Evolutionary conservation across 2,329 filamentous ascomycete species (phyloP).

Genomic region (Arthrobotrys musiformis): DNA sequence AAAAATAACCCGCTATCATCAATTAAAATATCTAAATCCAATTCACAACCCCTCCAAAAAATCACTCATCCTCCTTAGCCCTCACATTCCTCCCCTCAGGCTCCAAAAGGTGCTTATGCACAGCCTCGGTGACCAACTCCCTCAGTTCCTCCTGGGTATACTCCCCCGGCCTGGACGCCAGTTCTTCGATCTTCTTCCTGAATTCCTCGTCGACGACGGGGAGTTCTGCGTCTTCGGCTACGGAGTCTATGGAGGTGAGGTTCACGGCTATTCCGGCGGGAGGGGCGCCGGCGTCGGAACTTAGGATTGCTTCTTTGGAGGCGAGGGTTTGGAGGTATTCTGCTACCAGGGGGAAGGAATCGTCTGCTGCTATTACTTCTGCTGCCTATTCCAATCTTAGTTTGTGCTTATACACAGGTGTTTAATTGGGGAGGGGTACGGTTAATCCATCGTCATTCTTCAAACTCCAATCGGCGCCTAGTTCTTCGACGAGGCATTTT

Average conservation of each 20-base stretch:
- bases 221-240: slow-evolving; percentile 70
- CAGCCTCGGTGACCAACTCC: slow-evolving; percentile 80
- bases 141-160: slow-evolving; percentile 86
- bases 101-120: slow-evolving; percentile 71
- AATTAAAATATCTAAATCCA: not conserved
- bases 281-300: slow-evolving; percentile 64
- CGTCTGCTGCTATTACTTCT: slow-evolving; percentile 82
- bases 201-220: slow-evolving; percentile 82
- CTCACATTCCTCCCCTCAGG: slow-evolving; percentile 74
- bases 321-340: slow-evolving; percentile 71
- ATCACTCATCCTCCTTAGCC: slow-evolving; percentile 65
- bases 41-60: not conserved
- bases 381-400: slow-evolving; percentile 58
- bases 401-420: not conserved
- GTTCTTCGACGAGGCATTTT: slow-evolving; percentile 81
- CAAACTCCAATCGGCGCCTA: slow-evolving; percentile 74
- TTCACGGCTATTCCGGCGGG: slow-evolving; percentile 82
- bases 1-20: slow-evolving; percentile 11
- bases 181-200: slow-evolving; percentile 83
- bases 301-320: slow-evolving; percentile 60
- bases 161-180: slow-evolving; percentile 80
- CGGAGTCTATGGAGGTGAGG: slow-evolving; percentile 77
- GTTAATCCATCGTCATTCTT: slow-evolving; percentile 80
- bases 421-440: slow-evolving; percentile 65
- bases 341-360: slow-evolving; percentile 78